phyloP scores from a whole-genome alignment of 1,139 yeast genomes.

The Yamadazyma dendronema region DNA sequence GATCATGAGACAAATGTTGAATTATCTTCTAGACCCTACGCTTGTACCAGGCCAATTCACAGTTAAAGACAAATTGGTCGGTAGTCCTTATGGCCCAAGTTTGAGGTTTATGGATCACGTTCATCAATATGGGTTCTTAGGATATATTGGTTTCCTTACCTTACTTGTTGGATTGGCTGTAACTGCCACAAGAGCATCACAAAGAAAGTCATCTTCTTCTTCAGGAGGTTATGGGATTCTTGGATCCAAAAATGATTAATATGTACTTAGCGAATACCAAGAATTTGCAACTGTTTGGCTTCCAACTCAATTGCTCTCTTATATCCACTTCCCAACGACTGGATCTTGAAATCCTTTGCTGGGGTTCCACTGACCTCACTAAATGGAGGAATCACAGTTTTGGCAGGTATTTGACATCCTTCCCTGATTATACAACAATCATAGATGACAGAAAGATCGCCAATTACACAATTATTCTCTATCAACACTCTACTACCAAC shows the following conservation, averaged over 20 bases:
- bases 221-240: no score
- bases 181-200: background rate
- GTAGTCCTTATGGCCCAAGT: slow-evolving; percentile 42
- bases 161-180: slow-evolving; percentile 6
- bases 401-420: slow-evolving; percentile 52
- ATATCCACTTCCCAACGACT: slow-evolving; percentile 37
- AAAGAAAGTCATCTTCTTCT: no score
- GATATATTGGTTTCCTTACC: slow-evolving; percentile 30
- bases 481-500: slow-evolving; percentile 61
- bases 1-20: slow-evolving; percentile 26
- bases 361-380: no score
- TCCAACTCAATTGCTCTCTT: slow-evolving; percentile 41
- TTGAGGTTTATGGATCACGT: slow-evolving; percentile 43
- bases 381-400: slow-evolving; percentile 59
- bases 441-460: slow-evolving; percentile 50
- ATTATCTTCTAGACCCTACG: slow-evolving; percentile 31
- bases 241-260: no score
- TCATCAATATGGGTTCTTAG: slow-evolving; percentile 45
- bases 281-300: slow-evolving; percentile 35
- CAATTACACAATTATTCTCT: slow-evolving; percentile 39
- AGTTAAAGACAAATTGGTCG: slow-evolving; percentile 21
- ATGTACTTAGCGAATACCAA: no score
- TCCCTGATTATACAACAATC: slow-evolving; percentile 59
- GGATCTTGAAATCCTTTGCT: slow-evolving; percentile 25
- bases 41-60: slow-evolving; percentile 13